phyloP scores from a whole-genome alignment of 1,139 yeast species.

The Wickerhamomyces sp. region DNA sequence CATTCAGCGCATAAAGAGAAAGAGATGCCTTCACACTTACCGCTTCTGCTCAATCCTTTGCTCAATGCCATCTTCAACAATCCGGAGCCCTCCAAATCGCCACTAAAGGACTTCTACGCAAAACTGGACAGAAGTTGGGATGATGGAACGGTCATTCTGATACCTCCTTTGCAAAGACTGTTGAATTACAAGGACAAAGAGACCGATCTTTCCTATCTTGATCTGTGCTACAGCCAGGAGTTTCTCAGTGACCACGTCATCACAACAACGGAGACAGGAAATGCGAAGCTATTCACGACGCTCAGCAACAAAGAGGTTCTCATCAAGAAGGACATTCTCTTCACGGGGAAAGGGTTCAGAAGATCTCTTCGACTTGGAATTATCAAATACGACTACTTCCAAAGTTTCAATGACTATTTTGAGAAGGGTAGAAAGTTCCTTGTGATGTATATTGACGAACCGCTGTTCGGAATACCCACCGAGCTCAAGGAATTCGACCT shows the following conservation, averaged over 20 bases:
- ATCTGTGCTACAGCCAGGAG: slow-evolving; percentile 59
- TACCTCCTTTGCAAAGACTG: slow-evolving; percentile 54
- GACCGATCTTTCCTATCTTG: slow-evolving; percentile 41
- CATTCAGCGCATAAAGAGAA: background rate
- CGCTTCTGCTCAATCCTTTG: slow-evolving; percentile 54
- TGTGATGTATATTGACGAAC: slow-evolving; percentile 46
- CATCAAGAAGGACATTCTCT: slow-evolving; percentile 50
- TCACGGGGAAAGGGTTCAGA: slow-evolving; percentile 55
- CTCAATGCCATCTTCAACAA: slow-evolving; percentile 66
- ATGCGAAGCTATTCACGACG: slow-evolving; percentile 49
- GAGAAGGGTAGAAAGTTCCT: slow-evolving; percentile 46
- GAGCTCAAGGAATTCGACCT: slow-evolving; percentile 8
- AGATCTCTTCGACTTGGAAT: slow-evolving; percentile 42
- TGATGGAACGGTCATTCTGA: slow-evolving; percentile 43
- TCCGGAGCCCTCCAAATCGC: slow-evolving; percentile 47
- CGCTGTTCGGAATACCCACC: slow-evolving; percentile 38
- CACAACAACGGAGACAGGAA: slow-evolving; percentile 34
- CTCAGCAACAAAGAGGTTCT: slow-evolving; percentile 54
- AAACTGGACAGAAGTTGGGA: slow-evolving; percentile 24
- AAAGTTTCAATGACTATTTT: slow-evolving; percentile 40
- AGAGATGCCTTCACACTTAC: slow-evolving; percentile 32
- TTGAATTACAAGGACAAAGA: slow-evolving; percentile 48
- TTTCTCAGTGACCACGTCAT: slow-evolving; percentile 70
- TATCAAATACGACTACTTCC: slow-evolving; percentile 37
- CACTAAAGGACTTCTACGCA: slow-evolving; percentile 43